phyloP scores from a whole-genome alignment of 768 basidiomycete species.

The Pisolithus tinctorius region DNA sequence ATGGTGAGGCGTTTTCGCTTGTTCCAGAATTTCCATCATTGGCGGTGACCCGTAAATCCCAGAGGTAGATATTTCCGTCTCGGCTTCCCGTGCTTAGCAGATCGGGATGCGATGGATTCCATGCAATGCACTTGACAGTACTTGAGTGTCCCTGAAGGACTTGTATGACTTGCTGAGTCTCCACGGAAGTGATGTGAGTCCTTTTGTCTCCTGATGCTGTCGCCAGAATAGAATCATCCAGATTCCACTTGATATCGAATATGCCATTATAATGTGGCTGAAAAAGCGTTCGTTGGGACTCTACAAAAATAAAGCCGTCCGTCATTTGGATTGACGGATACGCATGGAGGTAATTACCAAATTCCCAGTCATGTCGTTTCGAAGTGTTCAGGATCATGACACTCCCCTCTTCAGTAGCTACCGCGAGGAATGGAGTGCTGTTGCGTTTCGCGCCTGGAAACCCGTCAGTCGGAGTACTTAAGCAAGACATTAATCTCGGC shows the following conservation, averaged over 20 bases:
- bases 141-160: slow-evolving; percentile 53
- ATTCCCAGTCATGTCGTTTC: slow-evolving; percentile 56
- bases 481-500: not conserved
- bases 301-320: slow-evolving; percentile 18
- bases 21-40: slow-evolving; percentile 10
- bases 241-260: slow-evolving; percentile 71
- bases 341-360: slow-evolving; percentile 36
- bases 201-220: slow-evolving; percentile 69
- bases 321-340: not conserved
- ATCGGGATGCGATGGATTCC: slow-evolving; percentile 57
- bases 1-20: slow-evolving; percentile 18
- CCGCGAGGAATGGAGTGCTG: slow-evolving; percentile 49
- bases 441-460: slow-evolving; percentile 50
- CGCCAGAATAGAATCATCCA: slow-evolving; percentile 51
- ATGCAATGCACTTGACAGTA: slow-evolving; percentile 68
- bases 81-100: slow-evolving; percentile 65
- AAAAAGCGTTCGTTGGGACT: slow-evolving; percentile 46
- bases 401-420: slow-evolving; percentile 70
- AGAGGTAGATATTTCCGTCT: slow-evolving; percentile 66
- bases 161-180: slow-evolving; percentile 36
- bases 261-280: slow-evolving; percentile 64
- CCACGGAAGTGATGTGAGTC: slow-evolving; percentile 45
- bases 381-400: slow-evolving; percentile 60
- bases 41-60: slow-evolving; percentile 54
- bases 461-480: not conserved